These are phyloP conservation scores for Komagataella ulmi DNA, from an alignment of 805 yeast species.

Conservation along the genomic window DNA sequence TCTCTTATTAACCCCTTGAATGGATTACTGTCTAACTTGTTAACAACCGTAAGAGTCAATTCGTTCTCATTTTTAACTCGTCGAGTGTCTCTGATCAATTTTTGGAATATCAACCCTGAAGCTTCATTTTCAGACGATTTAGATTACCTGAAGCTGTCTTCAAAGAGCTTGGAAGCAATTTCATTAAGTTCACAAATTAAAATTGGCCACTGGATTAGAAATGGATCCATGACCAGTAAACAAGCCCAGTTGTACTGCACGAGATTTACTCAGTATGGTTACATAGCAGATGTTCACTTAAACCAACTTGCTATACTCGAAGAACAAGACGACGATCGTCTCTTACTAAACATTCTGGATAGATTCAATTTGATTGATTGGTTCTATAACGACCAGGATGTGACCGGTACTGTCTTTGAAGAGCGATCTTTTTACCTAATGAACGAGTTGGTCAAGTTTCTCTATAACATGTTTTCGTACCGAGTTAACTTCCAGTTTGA, in stretches of 20 bases:
- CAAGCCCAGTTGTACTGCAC: slow-evolving; percentile 37
- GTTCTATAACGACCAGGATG: slow-evolving; percentile 23
- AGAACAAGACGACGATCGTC: slow-evolving; percentile 20
- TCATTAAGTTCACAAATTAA: slow-evolving; percentile 51
- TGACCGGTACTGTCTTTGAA: slow-evolving; percentile 27
- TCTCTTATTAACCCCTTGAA: slow-evolving; percentile 51
- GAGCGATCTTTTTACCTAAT: slow-evolving; percentile 31
- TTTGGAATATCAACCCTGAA: slow-evolving; percentile 2
- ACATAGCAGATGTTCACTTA: slow-evolving; percentile 29
- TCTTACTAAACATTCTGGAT: slow-evolving; percentile 26
- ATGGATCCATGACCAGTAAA: slow-evolving; percentile 41
- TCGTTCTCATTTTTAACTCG: slow-evolving; percentile 10
- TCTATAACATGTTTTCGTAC: slow-evolving; percentile 30
- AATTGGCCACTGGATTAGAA: slow-evolving; percentile 62
- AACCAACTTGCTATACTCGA: slow-evolving; percentile 27
- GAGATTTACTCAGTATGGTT: slow-evolving; percentile 24
- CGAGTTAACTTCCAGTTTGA: slow-evolving; percentile 15
- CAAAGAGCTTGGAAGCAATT: slow-evolving; percentile 38
- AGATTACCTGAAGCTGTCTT: background rate
- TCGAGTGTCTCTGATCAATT: slow-evolving; percentile 5
- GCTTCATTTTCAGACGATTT: slow-evolving; percentile 5
- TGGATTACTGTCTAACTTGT: slow-evolving; percentile 34
- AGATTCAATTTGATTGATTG: slow-evolving; percentile 48
- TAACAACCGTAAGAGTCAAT: slow-evolving; percentile 19
- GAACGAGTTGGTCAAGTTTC: slow-evolving; percentile 26